phyloP scores from a whole-genome alignment of 1,139 yeast genomes.

The Geotrichum reessii region DNA sequence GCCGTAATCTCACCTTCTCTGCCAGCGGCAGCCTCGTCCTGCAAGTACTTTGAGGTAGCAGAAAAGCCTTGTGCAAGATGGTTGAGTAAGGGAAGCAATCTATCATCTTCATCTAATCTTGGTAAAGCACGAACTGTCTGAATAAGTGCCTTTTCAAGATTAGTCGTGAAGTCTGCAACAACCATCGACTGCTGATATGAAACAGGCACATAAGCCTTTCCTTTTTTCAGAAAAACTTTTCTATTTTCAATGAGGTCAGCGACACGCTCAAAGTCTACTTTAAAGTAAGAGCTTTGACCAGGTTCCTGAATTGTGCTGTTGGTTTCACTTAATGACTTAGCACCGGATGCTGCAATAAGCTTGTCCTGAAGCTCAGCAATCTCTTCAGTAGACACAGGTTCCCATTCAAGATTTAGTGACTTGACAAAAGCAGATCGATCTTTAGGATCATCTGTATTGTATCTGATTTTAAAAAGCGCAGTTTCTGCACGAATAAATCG shows the following conservation, averaged over 20 bases:
- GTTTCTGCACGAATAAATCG: constrained; percentile 76
- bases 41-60: constrained; percentile 24
- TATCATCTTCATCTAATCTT: constrained; percentile 83
- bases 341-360: constrained; percentile 47
- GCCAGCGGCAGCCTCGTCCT: constrained; percentile 17
- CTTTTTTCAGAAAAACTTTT: constrained; percentile 57
- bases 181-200: constrained; percentile 69
- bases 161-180: constrained; percentile 56
- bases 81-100: constrained; percentile 74
- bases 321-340: constrained; percentile 28
- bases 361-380: constrained; percentile 46
- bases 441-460: constrained; percentile 52
- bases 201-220: constrained; percentile 81
- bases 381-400: constrained; percentile 60
- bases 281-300: constrained; percentile 40
- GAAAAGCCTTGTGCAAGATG: constrained; percentile 69
- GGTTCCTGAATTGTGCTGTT: neutral
- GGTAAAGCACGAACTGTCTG: constrained; percentile 76
- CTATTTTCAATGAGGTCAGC: constrained; percentile 68
- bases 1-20: constrained; percentile 52
- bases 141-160: constrained; percentile 50
- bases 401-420: constrained; percentile 55
- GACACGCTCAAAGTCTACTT: constrained; percentile 82
- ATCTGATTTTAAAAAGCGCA: constrained; percentile 67
- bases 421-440: constrained; percentile 71